Evolutionary conservation across 306 rosid genomes (phyloP).

Genomic region (Ceratonia siliqua): DNA sequence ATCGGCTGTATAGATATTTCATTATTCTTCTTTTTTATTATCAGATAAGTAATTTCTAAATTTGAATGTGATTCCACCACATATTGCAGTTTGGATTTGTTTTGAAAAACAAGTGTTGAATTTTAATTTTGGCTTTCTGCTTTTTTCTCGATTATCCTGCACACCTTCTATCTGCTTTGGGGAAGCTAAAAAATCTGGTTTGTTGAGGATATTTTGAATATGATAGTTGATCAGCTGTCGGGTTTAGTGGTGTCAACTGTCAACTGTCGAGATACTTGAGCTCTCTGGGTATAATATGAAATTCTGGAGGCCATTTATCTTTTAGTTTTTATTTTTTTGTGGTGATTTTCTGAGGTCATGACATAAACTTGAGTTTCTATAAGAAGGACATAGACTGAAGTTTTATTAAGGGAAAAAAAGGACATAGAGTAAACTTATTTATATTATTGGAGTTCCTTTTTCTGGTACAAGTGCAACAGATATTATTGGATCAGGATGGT

Average conservation of each 20-base stretch:
- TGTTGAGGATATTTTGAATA: neutral
- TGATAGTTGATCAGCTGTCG: neutral
- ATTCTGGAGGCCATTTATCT: neutral
- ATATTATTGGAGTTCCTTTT: neutral
- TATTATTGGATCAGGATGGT: neutral
- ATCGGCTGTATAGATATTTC: neutral
- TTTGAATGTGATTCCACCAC: neutral
- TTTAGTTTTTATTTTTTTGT: neutral
- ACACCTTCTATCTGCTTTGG: neutral
- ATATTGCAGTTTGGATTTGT: neutral
- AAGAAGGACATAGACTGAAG: no score
- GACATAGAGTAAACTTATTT: no score
- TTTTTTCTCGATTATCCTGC: slow-evolving; percentile 14
- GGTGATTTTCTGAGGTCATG: neutral
- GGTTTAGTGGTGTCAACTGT: neutral
- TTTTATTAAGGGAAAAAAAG: neutral
- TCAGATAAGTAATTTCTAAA: neutral
- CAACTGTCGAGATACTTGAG: neutral
- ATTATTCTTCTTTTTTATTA: neutral
- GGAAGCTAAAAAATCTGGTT: slow-evolving; percentile 14
- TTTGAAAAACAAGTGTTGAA: neutral
- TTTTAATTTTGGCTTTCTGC: neutral
- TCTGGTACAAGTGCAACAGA: neutral
- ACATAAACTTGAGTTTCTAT: no score
- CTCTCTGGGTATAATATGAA: slow-evolving; percentile 9